These are phyloP conservation scores for Anthostomella pinea DNA, from an alignment of 2,329 filamentous ascomycete genomes.

Conservation along the genomic window DNA sequence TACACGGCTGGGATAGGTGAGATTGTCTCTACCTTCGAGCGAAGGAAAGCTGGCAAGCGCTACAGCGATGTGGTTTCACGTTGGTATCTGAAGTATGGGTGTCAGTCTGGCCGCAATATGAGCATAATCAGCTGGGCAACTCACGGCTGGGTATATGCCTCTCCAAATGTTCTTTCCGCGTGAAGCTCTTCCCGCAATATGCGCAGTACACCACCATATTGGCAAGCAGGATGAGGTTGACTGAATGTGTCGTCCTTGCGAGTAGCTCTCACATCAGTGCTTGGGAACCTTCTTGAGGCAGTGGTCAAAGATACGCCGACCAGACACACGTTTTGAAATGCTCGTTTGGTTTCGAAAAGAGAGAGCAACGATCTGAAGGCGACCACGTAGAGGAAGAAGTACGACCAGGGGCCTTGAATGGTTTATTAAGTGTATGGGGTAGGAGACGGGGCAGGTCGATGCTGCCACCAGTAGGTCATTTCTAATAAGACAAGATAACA, in stretches of 20 bases:
- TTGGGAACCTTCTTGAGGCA: too few species aligned
- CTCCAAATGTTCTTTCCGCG: conserved; percentile 55
- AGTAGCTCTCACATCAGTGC: conserved; percentile 6
- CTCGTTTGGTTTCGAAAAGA: too few species aligned
- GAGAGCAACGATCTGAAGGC: too few species aligned
- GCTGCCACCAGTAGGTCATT: too few species aligned
- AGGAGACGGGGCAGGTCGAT: too few species aligned
- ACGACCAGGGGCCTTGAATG: too few species aligned
- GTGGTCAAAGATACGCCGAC: too few species aligned
- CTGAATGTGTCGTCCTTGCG: neutral
- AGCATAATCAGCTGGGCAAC: conserved; percentile 20
- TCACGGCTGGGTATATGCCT: conserved; percentile 52
- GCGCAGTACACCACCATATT: conserved; percentile 44
- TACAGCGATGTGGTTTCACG: conserved; percentile 52
- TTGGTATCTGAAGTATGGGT: conserved; percentile 44
- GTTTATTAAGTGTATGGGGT: too few species aligned
- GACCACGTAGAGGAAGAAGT: too few species aligned
- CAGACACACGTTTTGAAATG: too few species aligned
- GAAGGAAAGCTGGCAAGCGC: conserved; percentile 48
- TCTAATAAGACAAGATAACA: too few species aligned
- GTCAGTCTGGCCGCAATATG: conserved; percentile 12
- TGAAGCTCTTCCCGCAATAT: conserved; percentile 54
- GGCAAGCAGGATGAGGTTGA: neutral
- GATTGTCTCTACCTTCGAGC: conserved; percentile 41
- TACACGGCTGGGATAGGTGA: too few species aligned